Conservation (phyloP, 148 eudicot species). For the Drosera capensis region DNA sequence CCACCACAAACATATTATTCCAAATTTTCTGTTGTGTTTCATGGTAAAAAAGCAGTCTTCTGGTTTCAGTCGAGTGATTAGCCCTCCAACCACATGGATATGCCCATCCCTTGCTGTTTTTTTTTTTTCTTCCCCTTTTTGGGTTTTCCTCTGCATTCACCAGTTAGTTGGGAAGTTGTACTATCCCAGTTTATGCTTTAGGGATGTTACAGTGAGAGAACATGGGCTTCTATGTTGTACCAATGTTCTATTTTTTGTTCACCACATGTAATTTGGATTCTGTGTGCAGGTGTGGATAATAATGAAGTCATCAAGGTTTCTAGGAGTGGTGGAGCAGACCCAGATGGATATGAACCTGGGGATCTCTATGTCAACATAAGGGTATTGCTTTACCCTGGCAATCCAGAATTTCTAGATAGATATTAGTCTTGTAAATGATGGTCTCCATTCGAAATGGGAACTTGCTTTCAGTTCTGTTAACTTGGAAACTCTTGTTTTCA, state of each 20-base stretch:
- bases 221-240: background rate
- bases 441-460: background rate
- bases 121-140: no score
- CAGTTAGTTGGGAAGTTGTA: no score
- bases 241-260: background rate
- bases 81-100: no score
- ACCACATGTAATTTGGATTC: constrained; percentile 3
- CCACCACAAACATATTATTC: no score
- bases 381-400: constrained; percentile 34
- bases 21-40: no score
- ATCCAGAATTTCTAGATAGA: background rate
- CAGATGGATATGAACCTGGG: constrained; percentile 83
- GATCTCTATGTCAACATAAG: constrained; percentile 65
- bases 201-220: no score
- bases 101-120: no score
- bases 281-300: constrained; percentile 58
- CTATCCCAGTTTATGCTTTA: no score
- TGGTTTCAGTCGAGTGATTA: no score
- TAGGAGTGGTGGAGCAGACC: constrained; percentile 86
- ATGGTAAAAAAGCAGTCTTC: no score
- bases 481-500: constrained; percentile 11
- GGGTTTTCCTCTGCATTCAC: no score
- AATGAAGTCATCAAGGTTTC: constrained; percentile 51
- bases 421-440: background rate
- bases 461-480: background rate